Conservation (phyloP, 805 yeast species). For the Candida loeiensis region DNA sequence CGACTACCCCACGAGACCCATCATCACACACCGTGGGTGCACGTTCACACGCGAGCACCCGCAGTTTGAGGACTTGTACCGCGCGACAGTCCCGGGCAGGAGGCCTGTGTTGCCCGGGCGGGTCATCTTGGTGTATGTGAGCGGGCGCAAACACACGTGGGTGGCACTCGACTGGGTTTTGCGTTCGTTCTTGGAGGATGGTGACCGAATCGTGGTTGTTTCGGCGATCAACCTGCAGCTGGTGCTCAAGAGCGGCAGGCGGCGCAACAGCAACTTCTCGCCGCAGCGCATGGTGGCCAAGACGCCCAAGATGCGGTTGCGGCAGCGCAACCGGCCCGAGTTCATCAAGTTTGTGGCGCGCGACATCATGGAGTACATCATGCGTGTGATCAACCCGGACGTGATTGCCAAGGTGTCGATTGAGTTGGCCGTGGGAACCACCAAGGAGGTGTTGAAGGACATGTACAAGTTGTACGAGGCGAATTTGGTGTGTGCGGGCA, state of each 20-base stretch:
- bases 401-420: constrained; percentile 50
- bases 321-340: constrained; percentile 44
- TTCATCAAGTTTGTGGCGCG: constrained; percentile 43
- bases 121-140: constrained; percentile 58
- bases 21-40: constrained; percentile 38
- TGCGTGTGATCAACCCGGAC: constrained; percentile 44
- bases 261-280: constrained; percentile 6
- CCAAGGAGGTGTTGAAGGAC: constrained; percentile 55
- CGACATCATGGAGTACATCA: constrained; percentile 51
- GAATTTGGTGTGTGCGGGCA: constrained; percentile 51
- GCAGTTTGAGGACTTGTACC: constrained; percentile 46
- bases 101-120: constrained; percentile 48
- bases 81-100: constrained; percentile 28
- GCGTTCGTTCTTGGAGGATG: constrained; percentile 51
- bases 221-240: constrained; percentile 41
- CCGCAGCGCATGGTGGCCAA: constrained; percentile 10
- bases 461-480: constrained; percentile 63
- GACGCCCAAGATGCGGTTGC: constrained; percentile 30
- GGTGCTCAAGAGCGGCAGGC: constrained; percentile 2
- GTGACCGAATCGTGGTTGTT: constrained; percentile 64
- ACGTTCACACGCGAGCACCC: constrained; percentile 47
- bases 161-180: constrained; percentile 73
- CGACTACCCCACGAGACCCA: constrained; percentile 40
- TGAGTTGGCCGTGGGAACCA: constrained; percentile 58
- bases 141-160: constrained; percentile 79